Percentiles rank a stretch among this genome's conserved stretches.
These are phyloP conservation scores for Aspergillus indologenus DNA, from an alignment of 495 filamentous ascomycete species.

Conservation along the genomic window DNA sequence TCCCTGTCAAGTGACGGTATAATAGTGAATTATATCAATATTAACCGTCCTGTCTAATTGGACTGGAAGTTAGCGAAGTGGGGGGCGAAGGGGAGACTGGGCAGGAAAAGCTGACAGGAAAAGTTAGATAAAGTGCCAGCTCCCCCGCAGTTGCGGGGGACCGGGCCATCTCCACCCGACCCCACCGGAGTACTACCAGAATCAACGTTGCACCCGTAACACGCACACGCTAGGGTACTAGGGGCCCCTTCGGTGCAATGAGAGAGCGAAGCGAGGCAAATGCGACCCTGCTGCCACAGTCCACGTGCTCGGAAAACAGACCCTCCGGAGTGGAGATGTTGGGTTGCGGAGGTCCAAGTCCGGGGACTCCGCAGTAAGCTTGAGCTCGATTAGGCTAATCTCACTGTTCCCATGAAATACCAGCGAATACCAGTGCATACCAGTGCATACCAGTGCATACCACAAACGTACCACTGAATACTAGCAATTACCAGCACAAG, in stretches of 20 bases:
- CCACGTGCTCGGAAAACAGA: slow-evolving; percentile 13
- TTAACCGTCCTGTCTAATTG: neutral
- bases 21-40: neutral
- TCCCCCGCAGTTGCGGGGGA: slow-evolving; percentile 11
- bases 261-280: slow-evolving; percentile 4
- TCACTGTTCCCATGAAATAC: neutral
- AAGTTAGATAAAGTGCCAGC: neutral
- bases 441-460: too few relatives aligned
- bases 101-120: slow-evolving; percentile 10
- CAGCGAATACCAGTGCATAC: too few relatives aligned
- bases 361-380: slow-evolving; percentile 28
- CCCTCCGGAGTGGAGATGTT: slow-evolving; percentile 16
- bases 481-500: slow-evolving; percentile 13
- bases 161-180: slow-evolving; percentile 24
- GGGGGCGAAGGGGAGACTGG: too few relatives aligned
- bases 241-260: slow-evolving; percentile 10
- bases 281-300: slow-evolving; percentile 22
- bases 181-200: slow-evolving; percentile 14
- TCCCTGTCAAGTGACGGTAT: too few relatives aligned
- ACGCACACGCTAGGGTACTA: slow-evolving; percentile 7
- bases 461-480: too few relatives aligned
- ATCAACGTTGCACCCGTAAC: slow-evolving; percentile 18
- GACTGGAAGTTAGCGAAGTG: slow-evolving; percentile 10
- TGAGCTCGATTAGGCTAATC: slow-evolving; percentile 24
- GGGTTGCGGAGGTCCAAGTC: slow-evolving; percentile 19